Evolutionary conservation across 176 grass and related monocot species (phyloP).

Genomic region (Alopecurus myosuroides): DNA sequence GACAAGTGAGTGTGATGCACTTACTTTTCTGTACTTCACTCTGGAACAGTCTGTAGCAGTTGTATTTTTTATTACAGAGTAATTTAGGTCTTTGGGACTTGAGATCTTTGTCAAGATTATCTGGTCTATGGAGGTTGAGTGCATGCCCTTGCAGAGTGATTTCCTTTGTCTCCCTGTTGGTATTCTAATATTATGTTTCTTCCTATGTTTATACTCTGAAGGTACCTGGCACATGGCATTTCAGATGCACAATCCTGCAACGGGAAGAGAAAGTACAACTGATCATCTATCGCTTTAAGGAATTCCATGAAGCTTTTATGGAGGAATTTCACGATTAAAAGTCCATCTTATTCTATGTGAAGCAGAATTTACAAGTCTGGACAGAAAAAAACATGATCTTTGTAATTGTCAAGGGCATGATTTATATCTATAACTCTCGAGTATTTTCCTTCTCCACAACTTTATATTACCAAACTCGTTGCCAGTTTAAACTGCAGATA

Average conservation of each 20-base stretch:
- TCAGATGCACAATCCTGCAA: conserved; percentile 78
- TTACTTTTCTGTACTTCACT: background rate
- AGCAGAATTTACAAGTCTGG: background rate
- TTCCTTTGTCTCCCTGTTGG: background rate
- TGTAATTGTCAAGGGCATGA: background rate
- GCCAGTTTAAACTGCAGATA: background rate
- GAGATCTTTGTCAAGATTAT: background rate
- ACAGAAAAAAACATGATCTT: background rate
- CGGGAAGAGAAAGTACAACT: conserved; percentile 55
- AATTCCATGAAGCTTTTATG: conserved; percentile 79
- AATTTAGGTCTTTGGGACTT: background rate
- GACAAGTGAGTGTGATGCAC: conserved; percentile 45
- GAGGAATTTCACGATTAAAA: conserved; percentile 37
- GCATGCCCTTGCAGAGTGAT: background rate
- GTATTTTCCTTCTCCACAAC: background rate
- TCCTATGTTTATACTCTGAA: conserved; percentile 26
- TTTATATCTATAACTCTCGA: background rate
- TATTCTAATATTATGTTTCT: conserved; percentile 20
- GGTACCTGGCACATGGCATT: conserved; percentile 80
- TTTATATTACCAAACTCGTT: background rate
- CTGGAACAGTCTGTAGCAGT: background rate
- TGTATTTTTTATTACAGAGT: background rate
- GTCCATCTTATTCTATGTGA: background rate
- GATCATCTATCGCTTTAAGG: conserved; percentile 47
- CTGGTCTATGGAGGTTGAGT: background rate